Conservation (phyloP, 2,329 filamentous ascomycete genomes). For the Apiospora arundinis region DNA sequence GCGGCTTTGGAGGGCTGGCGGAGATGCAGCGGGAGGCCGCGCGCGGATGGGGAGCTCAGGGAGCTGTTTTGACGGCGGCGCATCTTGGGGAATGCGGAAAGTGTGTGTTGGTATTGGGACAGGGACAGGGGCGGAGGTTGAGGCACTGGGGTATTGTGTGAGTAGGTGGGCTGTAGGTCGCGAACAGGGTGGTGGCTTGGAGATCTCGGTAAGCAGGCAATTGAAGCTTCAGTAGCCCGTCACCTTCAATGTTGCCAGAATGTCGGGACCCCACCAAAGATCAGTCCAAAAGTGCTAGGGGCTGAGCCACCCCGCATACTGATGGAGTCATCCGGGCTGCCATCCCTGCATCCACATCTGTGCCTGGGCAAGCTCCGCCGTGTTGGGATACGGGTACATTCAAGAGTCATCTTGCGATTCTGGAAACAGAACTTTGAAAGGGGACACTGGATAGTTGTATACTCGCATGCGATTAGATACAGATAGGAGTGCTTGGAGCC, state of each 20-base stretch:
- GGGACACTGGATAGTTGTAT: too few species aligned
- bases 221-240: neutral
- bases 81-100: slow-evolving; percentile 24
- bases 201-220: neutral
- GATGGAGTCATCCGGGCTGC: neutral
- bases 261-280: neutral
- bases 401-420: too few species aligned
- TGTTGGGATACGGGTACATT: too few species aligned
- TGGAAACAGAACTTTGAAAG: too few species aligned
- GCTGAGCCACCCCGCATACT: neutral
- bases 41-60: slow-evolving; percentile 36
- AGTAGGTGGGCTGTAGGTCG: neutral
- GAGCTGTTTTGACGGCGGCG: slow-evolving; percentile 57
- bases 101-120: neutral
- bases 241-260: neutral
- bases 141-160: neutral
- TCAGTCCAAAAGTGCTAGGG: neutral
- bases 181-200: neutral
- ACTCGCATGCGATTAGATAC: neutral
- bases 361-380: neutral
- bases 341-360: neutral
- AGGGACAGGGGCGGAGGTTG: too few species aligned
- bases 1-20: slow-evolving; percentile 44
- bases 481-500: neutral
- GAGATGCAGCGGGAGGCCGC: slow-evolving; percentile 48